Percentiles rank a stretch among this genome's conserved stretches.
Conservation (phyloP, 768 basidiomycete species). For the Rhodotorula graminis region DNA sequence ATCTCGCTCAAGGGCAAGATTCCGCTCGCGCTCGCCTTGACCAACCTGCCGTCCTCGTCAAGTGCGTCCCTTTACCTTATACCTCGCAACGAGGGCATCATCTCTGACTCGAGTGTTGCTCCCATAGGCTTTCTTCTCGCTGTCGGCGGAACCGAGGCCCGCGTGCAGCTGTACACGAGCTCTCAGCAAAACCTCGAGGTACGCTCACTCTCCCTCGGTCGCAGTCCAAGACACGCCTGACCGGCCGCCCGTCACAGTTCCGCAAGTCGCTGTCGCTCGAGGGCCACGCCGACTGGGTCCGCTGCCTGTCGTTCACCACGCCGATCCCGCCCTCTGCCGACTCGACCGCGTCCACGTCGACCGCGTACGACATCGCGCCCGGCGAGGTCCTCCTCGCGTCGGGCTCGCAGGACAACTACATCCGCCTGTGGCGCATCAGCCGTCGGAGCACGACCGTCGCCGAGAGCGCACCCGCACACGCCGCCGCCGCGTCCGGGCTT, state of each 20-base stretch:
- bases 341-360: neutral
- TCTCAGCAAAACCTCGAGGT: constrained; percentile 53
- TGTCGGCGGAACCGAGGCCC: constrained; percentile 72
- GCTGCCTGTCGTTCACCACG: constrained; percentile 64
- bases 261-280: constrained; percentile 28
- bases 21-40: constrained; percentile 65
- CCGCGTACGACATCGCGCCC: constrained; percentile 44
- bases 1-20: constrained; percentile 65
- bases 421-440: constrained; percentile 86
- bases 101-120: too few relatives aligned
- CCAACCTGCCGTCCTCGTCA: constrained; percentile 61
- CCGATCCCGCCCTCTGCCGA: constrained; percentile 34
- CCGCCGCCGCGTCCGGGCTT: constrained; percentile 3
- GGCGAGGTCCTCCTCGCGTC: constrained; percentile 71
- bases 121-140: constrained; percentile 62
- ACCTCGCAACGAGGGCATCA: too few relatives aligned
- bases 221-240: constrained; percentile 47
- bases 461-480: neutral
- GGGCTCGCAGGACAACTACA: constrained; percentile 89
- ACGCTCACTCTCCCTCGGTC: constrained; percentile 53
- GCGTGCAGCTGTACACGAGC: constrained; percentile 70
- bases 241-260: constrained; percentile 15
- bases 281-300: constrained; percentile 97
- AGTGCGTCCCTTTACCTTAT: constrained; percentile 51
- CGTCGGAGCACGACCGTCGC: constrained; percentile 35